A percentile compares a stretch with the other conserved stretches of the same genome.
phyloP scores from a whole-genome alignment of 306 rosid genomes.

The Chamaecrista fasciculata region DNA sequence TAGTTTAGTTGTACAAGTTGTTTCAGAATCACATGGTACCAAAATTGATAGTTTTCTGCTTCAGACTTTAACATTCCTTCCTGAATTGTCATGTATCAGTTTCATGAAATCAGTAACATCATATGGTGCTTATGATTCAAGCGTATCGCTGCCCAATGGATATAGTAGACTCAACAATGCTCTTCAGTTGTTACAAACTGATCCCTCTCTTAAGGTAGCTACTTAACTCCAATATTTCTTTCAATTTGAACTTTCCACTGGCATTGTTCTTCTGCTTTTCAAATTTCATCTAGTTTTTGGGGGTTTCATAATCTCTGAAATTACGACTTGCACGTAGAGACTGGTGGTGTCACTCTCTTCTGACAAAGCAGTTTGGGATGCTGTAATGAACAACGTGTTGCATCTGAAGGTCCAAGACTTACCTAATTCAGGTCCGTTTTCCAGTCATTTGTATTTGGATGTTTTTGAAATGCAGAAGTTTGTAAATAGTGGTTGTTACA shows the following conservation, averaged over 20 bases:
- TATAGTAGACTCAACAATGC: slow-evolving; percentile 44
- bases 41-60: neutral
- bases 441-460: neutral
- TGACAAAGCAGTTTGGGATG: slow-evolving; percentile 70
- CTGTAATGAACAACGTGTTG: slow-evolving; percentile 49
- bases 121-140: slow-evolving; percentile 37
- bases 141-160: slow-evolving; percentile 41
- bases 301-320: neutral
- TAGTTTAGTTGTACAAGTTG: neutral
- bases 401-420: slow-evolving; percentile 43
- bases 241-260: neutral
- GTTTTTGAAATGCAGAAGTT: neutral
- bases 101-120: slow-evolving; percentile 42
- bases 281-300: neutral
- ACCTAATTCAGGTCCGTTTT: slow-evolving; percentile 46
- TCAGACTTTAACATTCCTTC: slow-evolving; percentile 15
- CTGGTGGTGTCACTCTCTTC: slow-evolving; percentile 63
- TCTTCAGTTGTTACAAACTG: slow-evolving; percentile 49
- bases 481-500: neutral
- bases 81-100: slow-evolving; percentile 38
- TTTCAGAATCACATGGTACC: neutral
- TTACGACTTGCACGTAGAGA: slow-evolving; percentile 44
- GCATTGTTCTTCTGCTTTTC: neutral
- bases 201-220: slow-evolving; percentile 56
- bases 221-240: neutral